phyloP scores from a whole-genome alignment of 192 early-diverging fungal genomes.

The Umbelopsis ramanniana region DNA sequence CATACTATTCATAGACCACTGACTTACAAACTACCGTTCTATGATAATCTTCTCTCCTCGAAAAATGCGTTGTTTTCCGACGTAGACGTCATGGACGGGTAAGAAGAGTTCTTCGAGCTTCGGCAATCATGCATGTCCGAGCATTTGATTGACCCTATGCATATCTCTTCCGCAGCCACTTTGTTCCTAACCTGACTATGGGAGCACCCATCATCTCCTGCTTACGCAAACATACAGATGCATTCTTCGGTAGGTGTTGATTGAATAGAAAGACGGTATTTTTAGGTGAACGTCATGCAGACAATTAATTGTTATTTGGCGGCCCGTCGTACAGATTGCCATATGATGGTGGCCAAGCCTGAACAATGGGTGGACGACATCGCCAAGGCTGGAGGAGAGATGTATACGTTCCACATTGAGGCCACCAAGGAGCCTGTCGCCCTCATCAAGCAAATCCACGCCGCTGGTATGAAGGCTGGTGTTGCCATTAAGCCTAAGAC shows the following conservation, averaged over 20 bases:
- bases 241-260: constrained; percentile 72
- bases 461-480: constrained; percentile 89
- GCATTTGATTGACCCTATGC: neutral
- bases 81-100: constrained; percentile 93
- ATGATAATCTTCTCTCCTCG: neutral
- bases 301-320: constrained; percentile 9
- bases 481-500: constrained; percentile 93
- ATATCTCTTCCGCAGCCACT: constrained; percentile 67
- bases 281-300: neutral
- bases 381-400: constrained; percentile 83
- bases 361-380: constrained; percentile 93
- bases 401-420: constrained; percentile 94
- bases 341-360: constrained; percentile 65
- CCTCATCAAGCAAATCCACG: constrained; percentile 82
- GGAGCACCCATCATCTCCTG: constrained; percentile 91
- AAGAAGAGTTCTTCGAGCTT: constrained; percentile 22
- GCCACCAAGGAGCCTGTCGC: constrained; percentile 75
- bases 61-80: neutral
- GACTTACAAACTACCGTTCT: constrained; percentile 7
- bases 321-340: constrained; percentile 48
- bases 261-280: neutral
- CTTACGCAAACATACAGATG: constrained; percentile 85
- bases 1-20: neutral
- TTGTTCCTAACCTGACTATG: constrained; percentile 96
- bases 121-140: neutral